phyloP scores from a whole-genome alignment of 768 basidiomycete species.

The Boletellus emodensis region DNA sequence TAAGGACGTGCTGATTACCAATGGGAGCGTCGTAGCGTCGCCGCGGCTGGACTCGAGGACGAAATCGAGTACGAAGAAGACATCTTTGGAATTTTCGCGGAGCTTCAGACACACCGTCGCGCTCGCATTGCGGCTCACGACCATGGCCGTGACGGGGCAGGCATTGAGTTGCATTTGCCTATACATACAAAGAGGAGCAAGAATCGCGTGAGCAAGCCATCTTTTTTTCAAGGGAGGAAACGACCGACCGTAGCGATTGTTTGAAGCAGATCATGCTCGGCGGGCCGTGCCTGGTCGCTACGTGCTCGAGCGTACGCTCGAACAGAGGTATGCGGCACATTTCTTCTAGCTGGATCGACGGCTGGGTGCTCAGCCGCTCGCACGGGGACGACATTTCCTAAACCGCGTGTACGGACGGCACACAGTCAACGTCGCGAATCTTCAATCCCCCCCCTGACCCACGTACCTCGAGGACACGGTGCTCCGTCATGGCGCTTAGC shows the following conservation, averaged over 20 bases:
- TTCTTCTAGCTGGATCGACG: conserved; percentile 49
- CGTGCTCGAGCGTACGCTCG: conserved; percentile 34
- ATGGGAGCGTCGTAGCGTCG: conserved; percentile 38
- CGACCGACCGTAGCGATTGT: conserved; percentile 21
- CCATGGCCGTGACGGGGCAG: conserved; percentile 29
- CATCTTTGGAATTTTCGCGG: conserved; percentile 20
- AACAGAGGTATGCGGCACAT: conserved; percentile 48
- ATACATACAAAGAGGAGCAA: neutral
- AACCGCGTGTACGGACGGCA: neutral
- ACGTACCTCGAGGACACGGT: conserved; percentile 20
- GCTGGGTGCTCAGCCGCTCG: conserved; percentile 41
- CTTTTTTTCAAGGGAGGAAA: neutral
- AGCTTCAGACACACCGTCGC: conserved; percentile 49
- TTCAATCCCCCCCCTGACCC: neutral
- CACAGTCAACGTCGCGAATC: too few species aligned
- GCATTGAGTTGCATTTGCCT: conserved; percentile 24
- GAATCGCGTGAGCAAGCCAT: neutral
- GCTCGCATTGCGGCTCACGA: conserved; percentile 62
- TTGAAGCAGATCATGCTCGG: conserved; percentile 37
- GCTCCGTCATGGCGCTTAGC: conserved; percentile 12
- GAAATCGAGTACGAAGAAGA: conserved; percentile 63
- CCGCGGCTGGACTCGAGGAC: conserved; percentile 41
- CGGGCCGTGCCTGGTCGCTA: conserved; percentile 34
- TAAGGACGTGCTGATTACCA: conserved; percentile 49
- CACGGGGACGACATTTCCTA: conserved; percentile 55